These are phyloP conservation scores for Fusarium denticulatum DNA, from an alignment of 2,329 filamentous ascomycete genomes.

Conservation along the genomic window DNA sequence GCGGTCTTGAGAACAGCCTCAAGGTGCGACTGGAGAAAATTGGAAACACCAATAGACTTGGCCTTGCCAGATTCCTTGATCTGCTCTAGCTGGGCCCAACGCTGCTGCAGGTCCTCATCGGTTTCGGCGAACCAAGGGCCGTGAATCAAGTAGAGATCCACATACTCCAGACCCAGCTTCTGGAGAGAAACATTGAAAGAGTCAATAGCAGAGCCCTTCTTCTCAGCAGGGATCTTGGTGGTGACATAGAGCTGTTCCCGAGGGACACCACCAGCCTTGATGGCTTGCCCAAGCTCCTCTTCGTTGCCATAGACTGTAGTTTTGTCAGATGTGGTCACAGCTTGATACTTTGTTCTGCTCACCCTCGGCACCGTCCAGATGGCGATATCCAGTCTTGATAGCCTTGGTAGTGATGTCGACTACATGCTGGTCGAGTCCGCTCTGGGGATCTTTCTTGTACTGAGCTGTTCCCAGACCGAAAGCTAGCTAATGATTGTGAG, in stretches of 20 bases:
- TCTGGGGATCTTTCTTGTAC: conserved; percentile 62
- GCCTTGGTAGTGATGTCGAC: conserved; percentile 65
- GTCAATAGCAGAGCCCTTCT: conserved; percentile 54
- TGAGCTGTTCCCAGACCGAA: conserved; percentile 78
- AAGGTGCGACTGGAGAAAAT: conserved; percentile 70
- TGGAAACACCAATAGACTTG: conserved; percentile 80
- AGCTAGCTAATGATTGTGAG: conserved; percentile 61
- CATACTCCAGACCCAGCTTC: conserved; percentile 74
- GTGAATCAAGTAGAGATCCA: conserved; percentile 77
- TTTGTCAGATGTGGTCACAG: neutral
- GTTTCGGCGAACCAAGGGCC: conserved; percentile 62
- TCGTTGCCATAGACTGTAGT: conserved; percentile 70
- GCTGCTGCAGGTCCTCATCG: conserved; percentile 63
- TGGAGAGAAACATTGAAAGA: conserved; percentile 69
- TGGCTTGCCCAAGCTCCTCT: conserved; percentile 75
- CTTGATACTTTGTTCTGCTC: conserved; percentile 18
- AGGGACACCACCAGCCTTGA: conserved; percentile 72
- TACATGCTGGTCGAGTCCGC: conserved; percentile 64
- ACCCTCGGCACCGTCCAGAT: conserved; percentile 81
- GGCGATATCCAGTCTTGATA: conserved; percentile 74
- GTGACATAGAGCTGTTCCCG: conserved; percentile 76
- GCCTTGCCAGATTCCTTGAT: conserved; percentile 74
- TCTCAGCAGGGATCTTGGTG: conserved; percentile 63
- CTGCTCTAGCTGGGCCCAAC: conserved; percentile 70
- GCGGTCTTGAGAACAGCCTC: conserved; percentile 67